Conservation (phyloP, 2,329 filamentous ascomycete genomes). For the Alternaria rosae region DNA sequence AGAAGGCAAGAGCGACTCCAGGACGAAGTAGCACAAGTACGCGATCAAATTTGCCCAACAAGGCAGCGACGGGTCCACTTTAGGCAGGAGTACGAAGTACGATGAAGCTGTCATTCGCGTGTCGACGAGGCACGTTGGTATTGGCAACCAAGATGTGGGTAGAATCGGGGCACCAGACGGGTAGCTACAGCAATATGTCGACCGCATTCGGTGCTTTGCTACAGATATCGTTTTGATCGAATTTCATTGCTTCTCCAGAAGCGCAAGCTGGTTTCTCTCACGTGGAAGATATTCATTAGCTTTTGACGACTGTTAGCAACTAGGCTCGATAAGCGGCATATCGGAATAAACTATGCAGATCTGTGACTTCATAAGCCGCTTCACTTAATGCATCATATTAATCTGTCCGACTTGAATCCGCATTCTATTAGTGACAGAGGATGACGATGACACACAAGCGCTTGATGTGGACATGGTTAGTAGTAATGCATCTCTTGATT, state of each 20-base stretch:
- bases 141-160: neutral
- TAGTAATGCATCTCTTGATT: neutral
- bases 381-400: neutral
- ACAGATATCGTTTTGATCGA: neutral
- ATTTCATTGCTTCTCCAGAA: neutral
- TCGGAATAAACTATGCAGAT: neutral
- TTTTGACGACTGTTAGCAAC: neutral
- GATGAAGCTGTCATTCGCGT: conserved; percentile 19
- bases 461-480: neutral
- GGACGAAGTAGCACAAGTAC: neutral
- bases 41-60: neutral
- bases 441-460: neutral
- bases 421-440: neutral
- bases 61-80: neutral
- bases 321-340: neutral
- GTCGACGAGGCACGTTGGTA: neutral
- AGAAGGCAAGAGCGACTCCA: neutral
- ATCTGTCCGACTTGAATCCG: neutral
- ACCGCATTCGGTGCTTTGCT: neutral
- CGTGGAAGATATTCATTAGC: neutral
- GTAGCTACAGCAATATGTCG: neutral
- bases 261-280: neutral
- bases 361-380: neutral
- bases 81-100: neutral
- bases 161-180: neutral